Conservation (phyloP, 2,329 filamentous ascomycete genomes). For the Trichoderma afroharzianum region DNA sequence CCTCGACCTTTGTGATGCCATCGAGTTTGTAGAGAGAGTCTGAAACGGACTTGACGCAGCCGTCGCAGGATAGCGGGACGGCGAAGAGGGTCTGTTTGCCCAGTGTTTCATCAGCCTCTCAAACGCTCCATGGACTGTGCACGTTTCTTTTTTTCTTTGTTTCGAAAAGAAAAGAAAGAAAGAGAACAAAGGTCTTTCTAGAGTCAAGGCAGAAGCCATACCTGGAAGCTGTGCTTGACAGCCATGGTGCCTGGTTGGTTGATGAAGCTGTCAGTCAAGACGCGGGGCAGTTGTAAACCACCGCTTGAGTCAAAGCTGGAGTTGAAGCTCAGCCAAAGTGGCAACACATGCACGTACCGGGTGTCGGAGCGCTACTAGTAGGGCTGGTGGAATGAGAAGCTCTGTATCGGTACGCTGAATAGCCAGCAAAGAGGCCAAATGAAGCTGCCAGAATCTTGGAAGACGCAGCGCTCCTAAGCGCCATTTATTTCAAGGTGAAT, state of each 20-base stretch:
- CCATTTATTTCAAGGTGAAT: constrained; percentile 11
- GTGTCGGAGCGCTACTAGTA: neutral
- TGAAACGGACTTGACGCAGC: constrained; percentile 84
- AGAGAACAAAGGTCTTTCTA: neutral
- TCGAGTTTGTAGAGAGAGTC: constrained; percentile 70
- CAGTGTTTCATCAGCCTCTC: constrained; percentile 34
- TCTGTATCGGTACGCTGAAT: constrained; percentile 29
- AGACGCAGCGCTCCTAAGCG: constrained; percentile 21
- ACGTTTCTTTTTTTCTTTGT: neutral
- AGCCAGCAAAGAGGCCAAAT: constrained; percentile 27
- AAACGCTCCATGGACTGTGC: constrained; percentile 1
- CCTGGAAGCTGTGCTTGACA: constrained; percentile 45
- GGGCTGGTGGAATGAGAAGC: constrained; percentile 19
- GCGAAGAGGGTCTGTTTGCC: constrained; percentile 78
- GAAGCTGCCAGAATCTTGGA: constrained; percentile 29
- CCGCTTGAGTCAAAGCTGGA: neutral
- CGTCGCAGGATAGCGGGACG: constrained; percentile 87
- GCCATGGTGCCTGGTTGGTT: constrained; percentile 37
- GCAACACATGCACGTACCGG: neutral
- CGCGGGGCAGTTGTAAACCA: neutral
- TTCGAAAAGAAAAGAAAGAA: neutral
- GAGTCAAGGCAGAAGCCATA: constrained; percentile 25
- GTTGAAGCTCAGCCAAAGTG: neutral
- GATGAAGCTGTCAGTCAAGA: neutral
- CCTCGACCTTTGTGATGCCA: constrained; percentile 79